Conservation (phyloP, 2,329 filamentous ascomycete genomes). For the Pyricularia sp. region DNA sequence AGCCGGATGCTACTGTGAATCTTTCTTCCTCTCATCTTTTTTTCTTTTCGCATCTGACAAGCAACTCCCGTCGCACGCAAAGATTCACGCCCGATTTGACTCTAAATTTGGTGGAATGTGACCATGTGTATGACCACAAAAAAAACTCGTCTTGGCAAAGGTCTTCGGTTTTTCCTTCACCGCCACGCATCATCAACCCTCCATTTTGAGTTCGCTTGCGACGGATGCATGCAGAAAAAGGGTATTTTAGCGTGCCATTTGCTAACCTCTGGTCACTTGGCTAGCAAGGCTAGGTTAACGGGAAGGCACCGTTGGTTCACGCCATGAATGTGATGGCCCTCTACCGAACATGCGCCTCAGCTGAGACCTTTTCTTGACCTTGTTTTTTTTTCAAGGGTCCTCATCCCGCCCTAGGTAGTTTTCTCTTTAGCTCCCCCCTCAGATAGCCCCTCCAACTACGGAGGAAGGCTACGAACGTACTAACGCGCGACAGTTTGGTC, state of each 20-base stretch:
- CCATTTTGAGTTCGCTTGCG: too few relatives aligned
- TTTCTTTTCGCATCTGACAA: too few relatives aligned
- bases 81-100: too few relatives aligned
- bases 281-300: not conserved
- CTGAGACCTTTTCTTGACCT: not conserved
- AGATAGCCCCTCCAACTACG: not conserved
- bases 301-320: not conserved
- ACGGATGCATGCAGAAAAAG: not conserved
- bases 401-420: not conserved
- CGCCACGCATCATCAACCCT: too few relatives aligned
- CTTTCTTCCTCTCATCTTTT: not conserved
- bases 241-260: not conserved
- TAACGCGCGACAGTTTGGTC: not conserved
- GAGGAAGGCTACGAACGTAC: not conserved
- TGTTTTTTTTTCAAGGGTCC: not conserved
- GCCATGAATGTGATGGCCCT: not conserved
- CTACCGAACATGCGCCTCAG: not conserved
- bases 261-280: not conserved
- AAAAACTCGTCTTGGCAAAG: too few relatives aligned
- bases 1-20: not conserved
- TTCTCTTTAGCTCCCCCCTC: not conserved
- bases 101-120: too few relatives aligned
- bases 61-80: too few relatives aligned
- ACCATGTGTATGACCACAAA: too few relatives aligned
- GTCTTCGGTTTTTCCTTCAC: too few relatives aligned